Percentiles rank a stretch among this genome's conserved stretches.
phyloP scores from a whole-genome alignment of 2,329 filamentous ascomycete species.

The Stagonosporopsis tanaceti region DNA sequence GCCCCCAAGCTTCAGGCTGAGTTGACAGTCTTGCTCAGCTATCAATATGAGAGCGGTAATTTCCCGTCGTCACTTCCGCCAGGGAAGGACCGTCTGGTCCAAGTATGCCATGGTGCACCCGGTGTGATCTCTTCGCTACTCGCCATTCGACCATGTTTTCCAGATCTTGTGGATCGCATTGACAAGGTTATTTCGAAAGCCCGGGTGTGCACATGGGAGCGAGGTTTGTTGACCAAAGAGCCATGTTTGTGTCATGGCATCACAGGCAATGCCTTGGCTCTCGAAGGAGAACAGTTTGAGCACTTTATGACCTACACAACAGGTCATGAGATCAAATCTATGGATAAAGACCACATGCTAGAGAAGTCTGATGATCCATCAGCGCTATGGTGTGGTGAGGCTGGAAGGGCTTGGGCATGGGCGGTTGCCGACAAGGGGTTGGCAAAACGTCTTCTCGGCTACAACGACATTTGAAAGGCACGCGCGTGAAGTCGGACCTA shows the following conservation, averaged over 20 bases:
- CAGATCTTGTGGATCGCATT: constrained; percentile 62
- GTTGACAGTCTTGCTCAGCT: constrained; percentile 63
- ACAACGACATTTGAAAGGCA: constrained; percentile 56
- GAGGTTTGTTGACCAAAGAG: constrained; percentile 69
- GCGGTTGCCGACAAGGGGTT: constrained; percentile 55
- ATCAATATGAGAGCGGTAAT: constrained; percentile 69
- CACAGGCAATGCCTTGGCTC: constrained; percentile 68
- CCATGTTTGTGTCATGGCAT: constrained; percentile 73
- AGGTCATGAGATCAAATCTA: constrained; percentile 62
- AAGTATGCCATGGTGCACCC: constrained; percentile 73
- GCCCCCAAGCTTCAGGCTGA: constrained; percentile 63
- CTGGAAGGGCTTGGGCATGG: constrained; percentile 59
- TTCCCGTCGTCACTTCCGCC: constrained; percentile 66
- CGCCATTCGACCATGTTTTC: constrained; percentile 65
- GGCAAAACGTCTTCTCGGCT: constrained; percentile 58
- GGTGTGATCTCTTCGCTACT: constrained; percentile 68
- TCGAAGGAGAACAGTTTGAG: constrained; percentile 59
- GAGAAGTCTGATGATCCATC: constrained; percentile 61
- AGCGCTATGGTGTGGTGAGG: constrained; percentile 60
- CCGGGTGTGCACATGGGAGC: constrained; percentile 62
- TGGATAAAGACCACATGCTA: constrained; percentile 61
- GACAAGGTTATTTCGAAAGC: constrained; percentile 61
- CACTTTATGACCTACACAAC: constrained; percentile 68
- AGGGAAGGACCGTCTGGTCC: constrained; percentile 62
- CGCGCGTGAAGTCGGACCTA: background rate